Percentiles rank a stretch among this genome's conserved stretches.
Conservation (phyloP, 306 rosid genomes). For the Malus asiatica region DNA sequence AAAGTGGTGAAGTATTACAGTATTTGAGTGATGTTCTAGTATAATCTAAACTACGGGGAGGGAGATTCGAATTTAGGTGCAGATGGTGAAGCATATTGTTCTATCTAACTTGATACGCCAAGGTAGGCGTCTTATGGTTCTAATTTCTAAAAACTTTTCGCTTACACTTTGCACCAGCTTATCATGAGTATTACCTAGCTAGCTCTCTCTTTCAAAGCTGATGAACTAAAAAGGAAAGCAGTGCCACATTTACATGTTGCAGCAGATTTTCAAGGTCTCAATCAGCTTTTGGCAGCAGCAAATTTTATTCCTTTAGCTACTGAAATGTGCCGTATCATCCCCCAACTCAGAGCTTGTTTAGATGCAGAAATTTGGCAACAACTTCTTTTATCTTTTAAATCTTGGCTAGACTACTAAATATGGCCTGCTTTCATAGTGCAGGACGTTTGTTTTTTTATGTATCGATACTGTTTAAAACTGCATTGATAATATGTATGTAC, state of each 20-base stretch:
- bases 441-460: too few relatives aligned
- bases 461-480: too few relatives aligned
- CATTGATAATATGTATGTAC: too few relatives aligned
- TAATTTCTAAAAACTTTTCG: conserved; percentile 6
- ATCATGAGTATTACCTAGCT: neutral
- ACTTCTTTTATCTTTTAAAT: neutral
- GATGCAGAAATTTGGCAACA: neutral
- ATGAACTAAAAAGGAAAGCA: conserved; percentile 22
- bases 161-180: neutral
- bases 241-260: conserved; percentile 15
- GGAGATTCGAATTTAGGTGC: neutral
- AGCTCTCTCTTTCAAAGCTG: conserved; percentile 20
- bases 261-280: conserved; percentile 16
- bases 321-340: conserved; percentile 2
- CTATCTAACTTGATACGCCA: neutral
- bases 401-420: neutral
- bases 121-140: neutral
- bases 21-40: neutral
- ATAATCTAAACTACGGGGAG: neutral
- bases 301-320: conserved; percentile 23
- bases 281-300: conserved; percentile 12
- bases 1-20: neutral
- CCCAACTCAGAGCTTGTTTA: conserved; percentile 12
- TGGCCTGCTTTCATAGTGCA: neutral
- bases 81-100: neutral